Base-by-base conservation (phyloP, 768 basidiomycete genomes). In the Phanerodontia chrysosporium region DNA sequence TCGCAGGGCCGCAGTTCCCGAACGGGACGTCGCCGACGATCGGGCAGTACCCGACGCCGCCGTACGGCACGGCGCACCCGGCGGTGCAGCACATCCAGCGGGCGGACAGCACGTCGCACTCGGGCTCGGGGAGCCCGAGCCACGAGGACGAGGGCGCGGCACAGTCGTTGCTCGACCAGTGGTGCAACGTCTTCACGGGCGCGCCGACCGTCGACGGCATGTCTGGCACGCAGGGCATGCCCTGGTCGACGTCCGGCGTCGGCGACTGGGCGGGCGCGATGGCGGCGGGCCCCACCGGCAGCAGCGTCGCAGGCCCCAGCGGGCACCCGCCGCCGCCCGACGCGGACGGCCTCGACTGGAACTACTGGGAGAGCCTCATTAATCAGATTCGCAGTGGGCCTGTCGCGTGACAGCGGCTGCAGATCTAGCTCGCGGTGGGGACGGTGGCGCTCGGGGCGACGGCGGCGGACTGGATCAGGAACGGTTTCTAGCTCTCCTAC, bases 321-420 rank as follows among this genome's bases (percentile, higher is more conserved):
- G 70, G 77, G 49, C 74, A 78, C 35, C 61, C 80, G 18, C 65
- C 85, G 48, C 73, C 76, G 49, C 22, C 36, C 3, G 80, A 78
- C 4, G 60, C 82, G 49, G 87, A 87, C 60, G 85, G 83, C 6
- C 79, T 82, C 14, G 90, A 91, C 72, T 90, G 85, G 82, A 83
- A 75, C 58, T 92, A 91, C 65, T 91, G 90, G 90, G 89, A 92
- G 67, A 83, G 84, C 21, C 69, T 92, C 61, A 85, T 92, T n/a
- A 86, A 74, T 59, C 75, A 76, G 62, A 76, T 79, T 58, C 76
- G 77, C 57, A 71, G 73, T 39, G 73, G 76, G 7, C 69, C 76
- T 22, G 63, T 72, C 8, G 58, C 62, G 29, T 63, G 49, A 52
- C 12, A 7, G 44, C n/a, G 29, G 13, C 1, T 14, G 10, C 18